Base-by-base conservation (phyloP, 164 flowering plant genomes). In the Tetrastigma voinierianum region DNA sequence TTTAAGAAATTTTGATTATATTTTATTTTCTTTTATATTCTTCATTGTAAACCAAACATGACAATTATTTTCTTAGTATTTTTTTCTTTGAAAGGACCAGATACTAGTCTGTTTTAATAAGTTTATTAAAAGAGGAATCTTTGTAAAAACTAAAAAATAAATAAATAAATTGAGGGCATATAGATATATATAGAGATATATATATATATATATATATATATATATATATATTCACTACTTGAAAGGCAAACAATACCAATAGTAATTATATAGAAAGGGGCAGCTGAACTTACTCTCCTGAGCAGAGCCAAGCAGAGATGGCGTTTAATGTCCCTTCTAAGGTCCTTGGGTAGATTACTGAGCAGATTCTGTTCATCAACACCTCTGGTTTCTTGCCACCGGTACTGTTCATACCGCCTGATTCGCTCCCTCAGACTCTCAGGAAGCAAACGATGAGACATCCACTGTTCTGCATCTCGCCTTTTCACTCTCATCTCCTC, bases 401-500 rank as follows among this genome's bases (percentile, higher is more conserved):
- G 79, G 77, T 82, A 82, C 40, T 82, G 81, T 56, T 82, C 83
- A 40, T 82, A 75, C 20, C 85, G 65, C 62, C 85, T 73, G 23
- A 82, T 82, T 23, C 83, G 72, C 61, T 82, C 81, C 66, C 83
- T 75, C 62, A 82, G 69, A 74, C 61, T 67, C 18, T 80, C 81
- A 10, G 85, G 85, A n/a, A 82, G 81, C 70, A 82, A 69, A 10
- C 83, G 81, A 53, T 82, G 85, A 45, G 83, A 70, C 85, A 82
- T 82, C 83, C 81, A 82, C 62, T 82, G 85, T 55, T 82, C 83
- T 46, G 85, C 83, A 67, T 82, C 83, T 71, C 81, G 63, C 54
- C 85, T 82, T 71, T 79, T 82, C 24, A 82, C 77, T 67, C 85
- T 75, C 83, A 82, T 82, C 72, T 82, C 85, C 68, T 82, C 85